Evolutionary conservation across 495 filamentous ascomycete species (phyloP), one percentile per base, ranked within the genome.

Genomic region (Astrothelium macrocarpum): DNA sequence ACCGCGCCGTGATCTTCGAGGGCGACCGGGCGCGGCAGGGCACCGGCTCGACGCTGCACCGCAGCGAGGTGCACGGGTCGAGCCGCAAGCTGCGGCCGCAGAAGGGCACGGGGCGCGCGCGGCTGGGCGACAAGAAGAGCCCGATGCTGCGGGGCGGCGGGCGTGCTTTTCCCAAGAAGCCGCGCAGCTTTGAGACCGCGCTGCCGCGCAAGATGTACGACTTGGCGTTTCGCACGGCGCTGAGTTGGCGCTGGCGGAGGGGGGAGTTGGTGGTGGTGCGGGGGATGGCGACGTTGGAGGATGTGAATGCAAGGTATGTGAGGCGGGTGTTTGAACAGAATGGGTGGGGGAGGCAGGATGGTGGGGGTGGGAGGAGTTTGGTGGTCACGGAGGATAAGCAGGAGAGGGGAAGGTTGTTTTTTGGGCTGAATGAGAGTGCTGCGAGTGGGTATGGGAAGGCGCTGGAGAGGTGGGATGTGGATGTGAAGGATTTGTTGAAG

Each of bases 191-290:
- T 75, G 83, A 84, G 60, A 91, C 90, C 20, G 82, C 80, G 36
- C 79, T 99, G 64, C 91, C 87, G 59, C 80, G 80, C 67, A 96
- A 97, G 80, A 85, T 96, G 58, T 99, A 99, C 76, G 92, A 97
- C 73, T 76, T 95, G 70, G 95, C 95, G 12, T 97, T 91, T 91
- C 85, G 95, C 71, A 97, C 88, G 36, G 95, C 95, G 1, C 81
- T 99, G 62, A 91, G 88, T 67, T 96, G 95, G 76, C 84, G 95
- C 49, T 97, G 91, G 76, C 78, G 82, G 63, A 85, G 87, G 63
- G 92, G 90, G 20, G 88, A 97, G 78, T 76, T 99, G 73, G 78
- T 97, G 58, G 83, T 97, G 56, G 82, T 94, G 66, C 85, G 91
- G 65, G 86, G 88, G 67, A 78, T 81, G 34, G 80, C 89, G 67